A percentile compares a stretch with the other conserved stretches of the same genome.
Conservation (phyloP, 2,329 filamentous ascomycete genomes). For the Sarocladium oryzae region DNA sequence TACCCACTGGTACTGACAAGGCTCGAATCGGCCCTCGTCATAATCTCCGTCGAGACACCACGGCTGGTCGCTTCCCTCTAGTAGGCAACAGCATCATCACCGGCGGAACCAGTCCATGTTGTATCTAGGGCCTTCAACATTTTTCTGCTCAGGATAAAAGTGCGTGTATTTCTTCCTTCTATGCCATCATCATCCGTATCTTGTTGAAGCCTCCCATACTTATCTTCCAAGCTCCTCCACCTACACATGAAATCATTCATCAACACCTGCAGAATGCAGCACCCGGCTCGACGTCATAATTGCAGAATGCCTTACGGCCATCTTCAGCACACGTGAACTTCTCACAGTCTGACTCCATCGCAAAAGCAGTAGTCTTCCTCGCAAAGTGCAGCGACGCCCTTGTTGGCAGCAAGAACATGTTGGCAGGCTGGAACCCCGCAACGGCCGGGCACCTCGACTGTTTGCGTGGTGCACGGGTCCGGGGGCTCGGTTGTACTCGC, state of each 20-base stretch:
- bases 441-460: not conserved
- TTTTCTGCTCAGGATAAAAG: too few relatives aligned
- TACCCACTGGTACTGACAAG: conserved; percentile 12
- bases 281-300: not conserved
- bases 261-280: not conserved
- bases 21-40: not conserved
- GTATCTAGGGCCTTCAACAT: too few relatives aligned
- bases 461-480: not conserved
- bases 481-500: not conserved
- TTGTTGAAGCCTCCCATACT: too few relatives aligned
- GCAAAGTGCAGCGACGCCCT: not conserved
- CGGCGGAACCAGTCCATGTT: conserved; percentile 56
- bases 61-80: conserved; percentile 24
- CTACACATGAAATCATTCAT: too few relatives aligned
- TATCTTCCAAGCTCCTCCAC: too few relatives aligned
- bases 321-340: not conserved
- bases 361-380: not conserved
- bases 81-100: conserved; percentile 31
- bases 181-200: too few relatives aligned
- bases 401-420: not conserved
- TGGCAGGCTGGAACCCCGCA: not conserved
- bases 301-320: not conserved
- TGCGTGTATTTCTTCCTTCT: too few relatives aligned
- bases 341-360: not conserved
- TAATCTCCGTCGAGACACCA: conserved; percentile 11